Conservation (phyloP, 139 green algal species). For the Dunaliella sp. region DNA sequence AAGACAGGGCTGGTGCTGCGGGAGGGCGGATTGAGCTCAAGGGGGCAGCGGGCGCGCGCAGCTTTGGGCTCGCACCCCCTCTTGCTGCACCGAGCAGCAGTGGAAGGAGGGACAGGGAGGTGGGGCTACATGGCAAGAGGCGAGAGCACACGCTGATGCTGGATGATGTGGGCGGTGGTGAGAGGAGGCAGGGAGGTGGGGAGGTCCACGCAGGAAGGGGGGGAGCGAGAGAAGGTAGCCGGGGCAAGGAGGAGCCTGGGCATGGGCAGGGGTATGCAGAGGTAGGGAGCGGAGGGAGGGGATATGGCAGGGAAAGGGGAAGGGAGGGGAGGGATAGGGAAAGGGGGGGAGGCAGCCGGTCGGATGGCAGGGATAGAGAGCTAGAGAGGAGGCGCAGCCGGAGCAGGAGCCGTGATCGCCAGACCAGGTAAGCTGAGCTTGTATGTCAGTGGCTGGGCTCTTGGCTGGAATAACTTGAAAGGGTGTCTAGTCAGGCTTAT, state of each 20-base stretch:
- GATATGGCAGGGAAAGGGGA: not conserved
- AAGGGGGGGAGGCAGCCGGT: not conserved
- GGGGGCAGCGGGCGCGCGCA: not conserved
- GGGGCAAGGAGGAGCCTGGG: not conserved
- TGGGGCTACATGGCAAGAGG: not conserved
- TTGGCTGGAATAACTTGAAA: no score
- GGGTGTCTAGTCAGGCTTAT: no score
- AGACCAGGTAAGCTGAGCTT: no score
- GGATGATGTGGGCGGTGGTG: not conserved
- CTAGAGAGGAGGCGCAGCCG: not conserved
- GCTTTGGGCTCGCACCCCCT: not conserved
- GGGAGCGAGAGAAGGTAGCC: not conserved
- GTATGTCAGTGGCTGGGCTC: no score
- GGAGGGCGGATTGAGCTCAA: constrained; percentile 31
- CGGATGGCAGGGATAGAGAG: not conserved
- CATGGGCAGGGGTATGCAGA: not conserved
- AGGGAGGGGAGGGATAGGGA: not conserved
- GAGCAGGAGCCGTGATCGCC: not conserved
- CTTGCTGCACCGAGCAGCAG: not conserved
- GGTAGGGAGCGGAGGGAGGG: not conserved
- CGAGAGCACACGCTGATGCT: not conserved
- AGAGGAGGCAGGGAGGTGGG: not conserved
- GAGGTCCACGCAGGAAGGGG: not conserved
- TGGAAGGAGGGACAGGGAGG: not conserved
- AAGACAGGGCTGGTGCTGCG: not conserved